Percentiles rank a stretch among this genome's conserved stretches.
Conservation (phyloP, 805 yeast genomes). For the Ogataea zsoltii region DNA sequence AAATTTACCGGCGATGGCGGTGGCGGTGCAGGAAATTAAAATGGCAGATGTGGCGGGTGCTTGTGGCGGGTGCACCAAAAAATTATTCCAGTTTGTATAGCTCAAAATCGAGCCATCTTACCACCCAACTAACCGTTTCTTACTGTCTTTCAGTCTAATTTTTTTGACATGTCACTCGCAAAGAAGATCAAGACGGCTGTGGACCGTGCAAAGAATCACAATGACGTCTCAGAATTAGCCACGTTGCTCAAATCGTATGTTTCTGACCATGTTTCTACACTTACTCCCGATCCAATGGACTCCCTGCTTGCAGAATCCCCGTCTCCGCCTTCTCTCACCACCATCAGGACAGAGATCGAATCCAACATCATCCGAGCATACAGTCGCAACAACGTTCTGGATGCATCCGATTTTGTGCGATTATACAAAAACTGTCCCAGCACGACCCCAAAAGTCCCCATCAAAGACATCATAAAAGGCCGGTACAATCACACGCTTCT, state of each 20-base stretch:
- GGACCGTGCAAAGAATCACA: conserved; percentile 3
- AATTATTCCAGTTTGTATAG: background rate
- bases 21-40: conserved; percentile 4
- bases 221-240: conserved; percentile 7
- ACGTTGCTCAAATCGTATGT: conserved; percentile 2
- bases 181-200: conserved; percentile 7
- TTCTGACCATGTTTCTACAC: background rate
- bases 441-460: conserved; percentile 22
- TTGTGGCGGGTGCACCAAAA: background rate
- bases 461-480: conserved; percentile 47
- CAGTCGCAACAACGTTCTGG: conserved; percentile 41
- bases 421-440: conserved; percentile 35
- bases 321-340: background rate
- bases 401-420: conserved; percentile 40
- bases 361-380: conserved; percentile 40
- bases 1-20: conserved; percentile 3
- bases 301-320: background rate
- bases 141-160: too few relatives aligned
- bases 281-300: background rate
- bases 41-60: background rate
- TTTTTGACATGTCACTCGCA: background rate
- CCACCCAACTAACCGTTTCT: too few relatives aligned
- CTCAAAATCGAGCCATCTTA: too few relatives aligned
- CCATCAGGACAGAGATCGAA: background rate
- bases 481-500: conserved; percentile 47